Evolutionary conservation across 2,329 filamentous ascomycete genomes (phyloP).

Genomic region (Alternaria panax): DNA sequence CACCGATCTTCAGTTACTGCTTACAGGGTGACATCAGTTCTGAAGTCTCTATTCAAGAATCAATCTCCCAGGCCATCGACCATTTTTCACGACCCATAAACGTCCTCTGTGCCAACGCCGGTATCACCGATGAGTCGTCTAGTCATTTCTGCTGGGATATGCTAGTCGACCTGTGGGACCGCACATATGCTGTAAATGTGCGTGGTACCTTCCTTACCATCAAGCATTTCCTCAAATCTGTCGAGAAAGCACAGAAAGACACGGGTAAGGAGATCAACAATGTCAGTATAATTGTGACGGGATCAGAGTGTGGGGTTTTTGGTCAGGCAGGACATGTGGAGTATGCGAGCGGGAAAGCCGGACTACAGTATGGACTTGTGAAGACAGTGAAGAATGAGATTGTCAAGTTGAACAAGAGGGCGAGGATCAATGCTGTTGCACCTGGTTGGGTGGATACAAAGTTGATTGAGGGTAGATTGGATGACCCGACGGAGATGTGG

Average conservation of each 20-base stretch:
- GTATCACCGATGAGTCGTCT: constrained; percentile 59
- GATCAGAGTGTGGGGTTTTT: constrained; percentile 61
- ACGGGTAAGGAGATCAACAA: constrained; percentile 55
- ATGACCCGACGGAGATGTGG: constrained; percentile 60
- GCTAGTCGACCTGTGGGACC: constrained; percentile 60
- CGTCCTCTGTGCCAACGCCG: constrained; percentile 62
- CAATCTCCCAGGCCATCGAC: constrained; percentile 52
- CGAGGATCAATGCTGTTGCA: constrained; percentile 62
- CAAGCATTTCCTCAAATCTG: constrained; percentile 61
- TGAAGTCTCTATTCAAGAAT: constrained; percentile 55
- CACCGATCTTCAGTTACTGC: no score
- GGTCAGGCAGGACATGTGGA: constrained; percentile 60
- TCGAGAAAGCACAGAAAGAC: constrained; percentile 50
- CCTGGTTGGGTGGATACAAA: constrained; percentile 59
- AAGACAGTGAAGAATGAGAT: constrained; percentile 64
- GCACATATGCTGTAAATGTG: constrained; percentile 59
- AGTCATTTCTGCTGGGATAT: constrained; percentile 62
- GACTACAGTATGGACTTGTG: constrained; percentile 62
- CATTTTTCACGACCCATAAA: constrained; percentile 59
- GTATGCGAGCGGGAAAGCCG: constrained; percentile 58
- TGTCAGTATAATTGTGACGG: constrained; percentile 61
- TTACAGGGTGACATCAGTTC: constrained; percentile 58
- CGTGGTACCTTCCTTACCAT: constrained; percentile 63
- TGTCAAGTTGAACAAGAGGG: constrained; percentile 58
- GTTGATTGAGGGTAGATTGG: constrained; percentile 58